phyloP scores from a whole-genome alignment of 169 alveolate genomes.

The Cardiosporidium cionae region DNA sequence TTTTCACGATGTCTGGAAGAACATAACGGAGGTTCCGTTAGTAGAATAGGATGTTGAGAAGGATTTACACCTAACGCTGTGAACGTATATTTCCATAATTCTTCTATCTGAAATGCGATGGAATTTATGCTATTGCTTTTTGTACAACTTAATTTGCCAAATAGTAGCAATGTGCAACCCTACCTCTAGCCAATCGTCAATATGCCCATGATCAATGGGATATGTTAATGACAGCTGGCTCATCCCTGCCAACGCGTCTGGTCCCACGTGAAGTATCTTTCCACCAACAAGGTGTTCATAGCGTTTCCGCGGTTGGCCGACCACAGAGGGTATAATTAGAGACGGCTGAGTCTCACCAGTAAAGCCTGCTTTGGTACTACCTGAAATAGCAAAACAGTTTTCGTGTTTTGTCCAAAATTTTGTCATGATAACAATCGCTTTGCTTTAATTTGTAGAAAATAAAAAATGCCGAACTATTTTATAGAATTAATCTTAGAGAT shows the following conservation, averaged over 20 bases:
- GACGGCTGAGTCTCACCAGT: constrained; percentile 37
- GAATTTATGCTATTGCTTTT: neutral
- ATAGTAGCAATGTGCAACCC: neutral
- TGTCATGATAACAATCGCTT: no score
- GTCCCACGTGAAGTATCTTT: constrained; percentile 45
- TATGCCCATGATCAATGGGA: constrained; percentile 61
- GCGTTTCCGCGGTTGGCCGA: constrained; percentile 50
- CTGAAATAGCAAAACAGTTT: constrained; percentile 35
- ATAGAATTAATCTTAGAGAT: no score
- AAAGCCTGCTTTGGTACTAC: constrained; percentile 50
- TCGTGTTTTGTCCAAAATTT: no score
- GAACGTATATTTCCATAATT: constrained; percentile 36
- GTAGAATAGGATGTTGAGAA: constrained; percentile 34
- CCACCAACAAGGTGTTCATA: constrained; percentile 36
- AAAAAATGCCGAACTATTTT: no score
- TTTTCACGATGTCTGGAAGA: constrained; percentile 39
- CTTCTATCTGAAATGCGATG: constrained; percentile 29
- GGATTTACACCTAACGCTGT: constrained; percentile 39
- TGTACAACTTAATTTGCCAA: neutral
- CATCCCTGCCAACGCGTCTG: constrained; percentile 47
- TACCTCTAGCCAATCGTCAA: constrained; percentile 51
- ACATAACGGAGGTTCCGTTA: constrained; percentile 53
- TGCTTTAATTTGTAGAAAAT: no score
- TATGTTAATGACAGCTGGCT: constrained; percentile 32
- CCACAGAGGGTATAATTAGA: constrained; percentile 48